Evolutionary conservation across 2,329 filamentous ascomycete genomes (phyloP).

Genomic region (Scortechinia acanthostroma): DNA sequence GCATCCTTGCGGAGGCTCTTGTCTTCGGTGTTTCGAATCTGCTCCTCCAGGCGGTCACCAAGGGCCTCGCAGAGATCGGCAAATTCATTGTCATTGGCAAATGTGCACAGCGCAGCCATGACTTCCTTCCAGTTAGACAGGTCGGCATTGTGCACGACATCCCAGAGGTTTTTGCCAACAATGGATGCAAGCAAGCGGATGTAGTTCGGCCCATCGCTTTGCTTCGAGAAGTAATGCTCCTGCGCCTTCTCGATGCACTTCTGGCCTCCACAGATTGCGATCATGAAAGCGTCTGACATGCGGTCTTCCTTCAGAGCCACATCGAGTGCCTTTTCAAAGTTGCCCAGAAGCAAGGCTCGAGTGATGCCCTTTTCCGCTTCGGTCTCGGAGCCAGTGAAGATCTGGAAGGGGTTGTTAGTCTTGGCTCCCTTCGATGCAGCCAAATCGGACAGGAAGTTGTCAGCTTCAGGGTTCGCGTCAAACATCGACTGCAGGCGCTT

Average conservation of each 20-base stretch:
- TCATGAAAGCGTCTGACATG: conserved; percentile 93
- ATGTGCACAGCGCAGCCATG: conserved; percentile 92
- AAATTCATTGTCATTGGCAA: conserved; percentile 84
- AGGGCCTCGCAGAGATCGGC: conserved; percentile 90
- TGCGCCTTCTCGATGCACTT: conserved; percentile 92
- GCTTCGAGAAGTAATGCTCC: conserved; percentile 78
- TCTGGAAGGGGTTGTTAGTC: conserved; percentile 87
- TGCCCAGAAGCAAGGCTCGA: conserved; percentile 77
- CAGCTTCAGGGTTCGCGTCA: conserved; percentile 58
- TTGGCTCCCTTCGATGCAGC: conserved; percentile 82
- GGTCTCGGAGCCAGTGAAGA: conserved; percentile 78
- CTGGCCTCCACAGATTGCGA: conserved; percentile 92
- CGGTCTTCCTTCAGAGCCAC: conserved; percentile 82
- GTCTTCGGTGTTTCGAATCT: conserved; percentile 51
- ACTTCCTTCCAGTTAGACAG: conserved; percentile 92
- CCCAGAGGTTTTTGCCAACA: conserved; percentile 94
- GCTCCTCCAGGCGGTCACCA: conserved; percentile 57
- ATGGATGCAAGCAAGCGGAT: conserved; percentile 83
- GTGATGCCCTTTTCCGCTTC: conserved; percentile 81
- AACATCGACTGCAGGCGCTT: conserved; percentile 75
- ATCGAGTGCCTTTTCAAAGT: conserved; percentile 84
- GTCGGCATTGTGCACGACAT: conserved; percentile 93
- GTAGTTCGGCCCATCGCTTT: conserved; percentile 80
- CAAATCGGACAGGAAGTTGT: conserved; percentile 65
- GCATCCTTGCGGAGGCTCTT: conserved; percentile 76